phyloP scores from a whole-genome alignment of 768 basidiomycete genomes.

The Agrocybe pediades region DNA sequence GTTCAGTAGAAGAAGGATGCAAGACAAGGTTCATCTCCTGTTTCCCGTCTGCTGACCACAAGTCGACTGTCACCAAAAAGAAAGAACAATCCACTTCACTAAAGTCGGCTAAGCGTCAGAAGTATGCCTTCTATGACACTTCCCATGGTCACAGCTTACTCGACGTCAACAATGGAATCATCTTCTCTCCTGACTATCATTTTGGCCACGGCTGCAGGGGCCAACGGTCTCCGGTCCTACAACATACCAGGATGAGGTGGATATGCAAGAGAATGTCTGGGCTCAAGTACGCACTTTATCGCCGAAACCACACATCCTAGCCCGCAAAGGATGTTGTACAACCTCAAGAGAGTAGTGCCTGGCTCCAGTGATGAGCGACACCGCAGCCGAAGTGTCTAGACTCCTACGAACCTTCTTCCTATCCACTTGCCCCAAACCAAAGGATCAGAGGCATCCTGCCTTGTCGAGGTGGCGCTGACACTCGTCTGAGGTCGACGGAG shows the following conservation, averaged over 20 bases:
- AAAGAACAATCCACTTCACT: constrained; percentile 88
- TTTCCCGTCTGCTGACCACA: constrained; percentile 84
- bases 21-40: constrained; percentile 89
- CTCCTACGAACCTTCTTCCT: constrained; percentile 54
- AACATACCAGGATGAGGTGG: constrained; percentile 14
- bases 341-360: constrained; percentile 86
- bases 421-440: constrained; percentile 69
- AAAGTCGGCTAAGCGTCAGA: constrained; percentile 15
- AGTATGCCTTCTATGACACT: constrained; percentile 1
- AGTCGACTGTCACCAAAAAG: constrained; percentile 89
- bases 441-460: constrained; percentile 47
- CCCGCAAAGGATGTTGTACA: constrained; percentile 86
- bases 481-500: constrained; percentile 41
- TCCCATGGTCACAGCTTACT: constrained; percentile 51
- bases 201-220: constrained; percentile 87
- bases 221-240: constrained; percentile 90
- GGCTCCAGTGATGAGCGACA: constrained; percentile 14
- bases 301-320: constrained; percentile 95
- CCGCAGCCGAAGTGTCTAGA: constrained; percentile 4
- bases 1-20: constrained; percentile 80
- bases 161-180: constrained; percentile 67
- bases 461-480: constrained; percentile 27
- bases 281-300: constrained; percentile 70
- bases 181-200: constrained; percentile 75
- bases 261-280: constrained; percentile 7